Evolutionary conservation across 164 flowering plant genomes (phyloP).

Genomic region (Brasenia schreberi): DNA sequence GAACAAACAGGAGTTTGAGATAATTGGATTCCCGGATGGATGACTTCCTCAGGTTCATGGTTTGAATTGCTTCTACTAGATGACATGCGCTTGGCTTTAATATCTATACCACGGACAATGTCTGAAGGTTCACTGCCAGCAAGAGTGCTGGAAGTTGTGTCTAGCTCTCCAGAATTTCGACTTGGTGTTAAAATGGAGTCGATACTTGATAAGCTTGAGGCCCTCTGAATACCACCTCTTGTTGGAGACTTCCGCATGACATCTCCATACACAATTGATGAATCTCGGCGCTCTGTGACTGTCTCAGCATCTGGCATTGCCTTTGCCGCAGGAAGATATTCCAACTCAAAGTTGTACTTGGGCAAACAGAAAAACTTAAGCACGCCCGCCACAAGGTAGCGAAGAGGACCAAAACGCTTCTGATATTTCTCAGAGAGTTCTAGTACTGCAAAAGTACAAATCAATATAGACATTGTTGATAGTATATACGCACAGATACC

Average conservation of each 20-base stretch:
- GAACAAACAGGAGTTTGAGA: slow-evolving; percentile 92
- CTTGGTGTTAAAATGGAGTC: slow-evolving; percentile 95
- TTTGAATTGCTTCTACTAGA: slow-evolving; percentile 56
- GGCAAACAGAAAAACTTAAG: slow-evolving; percentile 5
- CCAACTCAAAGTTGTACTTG: slow-evolving; percentile 4
- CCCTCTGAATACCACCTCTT: slow-evolving; percentile 71
- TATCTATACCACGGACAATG: slow-evolving; percentile 82
- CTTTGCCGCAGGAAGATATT: slow-evolving; percentile 1
- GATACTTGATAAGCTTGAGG: slow-evolving; percentile 95
- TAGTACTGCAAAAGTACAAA: slow-evolving; percentile 44
- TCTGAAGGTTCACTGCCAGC: slow-evolving; percentile 93
- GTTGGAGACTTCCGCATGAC: slow-evolving; percentile 63
- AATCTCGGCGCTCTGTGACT: slow-evolving; percentile 50
- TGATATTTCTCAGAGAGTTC: slow-evolving; percentile 66
- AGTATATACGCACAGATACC: not conserved
- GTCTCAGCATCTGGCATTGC: slow-evolving; percentile 5
- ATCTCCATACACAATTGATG: slow-evolving; percentile 77
- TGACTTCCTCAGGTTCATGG: slow-evolving; percentile 69
- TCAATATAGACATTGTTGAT: too few relatives aligned
- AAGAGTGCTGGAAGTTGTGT: slow-evolving; percentile 60
- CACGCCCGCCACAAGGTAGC: slow-evolving; percentile 4
- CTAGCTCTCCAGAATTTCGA: slow-evolving; percentile 79
- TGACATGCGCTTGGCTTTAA: slow-evolving; percentile 80
- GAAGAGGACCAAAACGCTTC: slow-evolving; percentile 13
- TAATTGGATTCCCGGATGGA: slow-evolving; percentile 61